Evolutionary conservation across 2,329 filamentous ascomycete species (phyloP), one percentile per base, ranked within the genome.

Genomic region (Penicillium sp.): DNA sequence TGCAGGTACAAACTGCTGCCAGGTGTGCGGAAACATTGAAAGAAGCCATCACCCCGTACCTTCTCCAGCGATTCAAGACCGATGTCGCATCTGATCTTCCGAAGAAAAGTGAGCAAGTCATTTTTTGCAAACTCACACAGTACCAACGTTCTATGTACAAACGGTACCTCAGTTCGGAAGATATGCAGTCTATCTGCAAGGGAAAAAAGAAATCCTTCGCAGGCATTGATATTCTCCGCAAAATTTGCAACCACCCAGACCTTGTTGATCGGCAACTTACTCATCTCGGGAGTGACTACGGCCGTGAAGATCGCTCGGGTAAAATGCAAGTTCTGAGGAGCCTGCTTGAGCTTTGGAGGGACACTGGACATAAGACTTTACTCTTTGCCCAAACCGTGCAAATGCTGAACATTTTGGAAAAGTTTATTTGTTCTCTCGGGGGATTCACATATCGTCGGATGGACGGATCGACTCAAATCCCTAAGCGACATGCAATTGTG

Each of bases 231-330:
- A 89, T 93, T 26, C 80, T 99, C 39, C 88, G 95, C 51, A 99
- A 99, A 75, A 93, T 99, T 54, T 98, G 93, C 79, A 99, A 99
- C 62, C 96, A 99, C 68, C 95, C 96, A 0, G 95, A 99, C 76
- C 80, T 99, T 1, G 79, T 89, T 2, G 87, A 95, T 65, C 90
- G 87, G 66, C 85, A 83, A 65, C 77, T 79, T 1, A 64, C 84
- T 21, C 81, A 82, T 0, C 77, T 79, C 54, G 88, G 89, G 64
- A 70, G 81, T 1, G 86, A 83, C 11, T 98, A 93, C 78, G 95
- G 95, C 3, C 86, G 83, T 60, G 83, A 87, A 0, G 83, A 83
- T 48, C 90, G 93, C 67, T 98, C 93, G 2, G 93, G 93, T 2
- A 99, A 99, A 77, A 92, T 99, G 88, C 91, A 96, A 70, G 91